phyloP scores from a whole-genome alignment of 352 stramenopile genomes.

The Globisporangium abappressorium region DNA sequence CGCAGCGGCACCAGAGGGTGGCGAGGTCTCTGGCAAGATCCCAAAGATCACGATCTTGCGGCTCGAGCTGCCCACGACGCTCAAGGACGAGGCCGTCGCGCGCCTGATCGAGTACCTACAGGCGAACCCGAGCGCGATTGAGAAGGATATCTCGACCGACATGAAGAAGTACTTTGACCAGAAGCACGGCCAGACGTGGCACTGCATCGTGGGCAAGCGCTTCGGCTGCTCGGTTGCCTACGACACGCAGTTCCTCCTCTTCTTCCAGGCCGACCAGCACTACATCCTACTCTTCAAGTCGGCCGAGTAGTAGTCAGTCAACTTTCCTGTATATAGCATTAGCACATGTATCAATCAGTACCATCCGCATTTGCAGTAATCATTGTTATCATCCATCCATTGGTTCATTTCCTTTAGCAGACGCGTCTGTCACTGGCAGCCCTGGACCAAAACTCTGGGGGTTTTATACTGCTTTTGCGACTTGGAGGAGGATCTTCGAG shows the following conservation, averaged over 20 bases:
- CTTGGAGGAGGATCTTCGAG: conserved; percentile 56
- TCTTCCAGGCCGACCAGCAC: conserved; percentile 81
- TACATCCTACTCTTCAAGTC: conserved; percentile 86
- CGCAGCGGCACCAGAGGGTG: conserved; percentile 17
- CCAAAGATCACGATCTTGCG: conserved; percentile 66
- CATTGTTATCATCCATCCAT: background rate
- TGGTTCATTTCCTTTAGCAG: background rate
- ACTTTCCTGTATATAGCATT: background rate
- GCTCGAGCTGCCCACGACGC: conserved; percentile 58
- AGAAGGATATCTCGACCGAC: conserved; percentile 94
- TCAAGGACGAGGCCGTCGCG: conserved; percentile 70
- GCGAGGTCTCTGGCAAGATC: conserved; percentile 24
- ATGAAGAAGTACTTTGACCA: conserved; percentile 99
- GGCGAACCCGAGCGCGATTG: conserved; percentile 28
- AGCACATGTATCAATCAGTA: background rate
- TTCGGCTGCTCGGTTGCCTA: conserved; percentile 91
- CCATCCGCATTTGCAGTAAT: background rate
- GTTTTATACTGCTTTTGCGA: conserved; percentile 40
- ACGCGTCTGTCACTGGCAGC: background rate
- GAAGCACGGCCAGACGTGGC: conserved; percentile 92
- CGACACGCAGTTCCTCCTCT: conserved; percentile 88
- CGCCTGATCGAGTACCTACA: conserved; percentile 40
- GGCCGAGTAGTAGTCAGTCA: conserved; percentile 35
- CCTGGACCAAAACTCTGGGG: background rate
- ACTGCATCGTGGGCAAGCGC: conserved; percentile 91